Evolutionary conservation across 225 moss, liverwort and hornwort species (phyloP).

Genomic region (Climacium dendroides): DNA sequence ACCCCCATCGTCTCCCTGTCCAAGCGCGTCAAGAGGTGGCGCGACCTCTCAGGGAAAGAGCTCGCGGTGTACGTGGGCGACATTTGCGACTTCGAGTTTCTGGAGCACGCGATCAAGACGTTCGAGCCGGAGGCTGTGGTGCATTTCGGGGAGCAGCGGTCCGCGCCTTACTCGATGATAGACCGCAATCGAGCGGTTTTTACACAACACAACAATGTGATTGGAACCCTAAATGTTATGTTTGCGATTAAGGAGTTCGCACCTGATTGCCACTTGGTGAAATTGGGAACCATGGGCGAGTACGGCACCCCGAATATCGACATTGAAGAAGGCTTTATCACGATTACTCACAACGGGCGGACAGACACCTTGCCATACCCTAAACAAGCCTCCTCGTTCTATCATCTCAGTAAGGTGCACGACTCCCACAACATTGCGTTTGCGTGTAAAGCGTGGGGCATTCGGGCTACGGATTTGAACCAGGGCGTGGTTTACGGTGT

Average conservation of each 20-base stretch:
- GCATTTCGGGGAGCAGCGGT: conserved; percentile 90
- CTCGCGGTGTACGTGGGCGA: conserved; percentile 75
- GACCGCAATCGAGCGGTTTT: conserved; percentile 83
- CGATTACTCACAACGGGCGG: conserved; percentile 82
- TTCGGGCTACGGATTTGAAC: conserved; percentile 87
- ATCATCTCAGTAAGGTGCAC: conserved; percentile 96
- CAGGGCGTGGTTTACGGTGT: conserved; percentile 98
- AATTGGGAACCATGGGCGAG: conserved; percentile 96
- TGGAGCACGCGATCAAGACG: conserved; percentile 69
- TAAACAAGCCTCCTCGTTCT: conserved; percentile 80
- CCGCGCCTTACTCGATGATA: conserved; percentile 97
- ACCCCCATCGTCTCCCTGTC: conserved; percentile 79
- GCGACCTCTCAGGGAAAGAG: conserved; percentile 52
- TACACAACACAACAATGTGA: conserved; percentile 92
- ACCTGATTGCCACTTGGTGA: conserved; percentile 86
- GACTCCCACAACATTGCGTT: conserved; percentile 91
- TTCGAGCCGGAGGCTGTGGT: conserved; percentile 81
- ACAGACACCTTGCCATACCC: conserved; percentile 93
- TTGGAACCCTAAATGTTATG: conserved; percentile 83
- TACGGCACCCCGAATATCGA: conserved; percentile 98
- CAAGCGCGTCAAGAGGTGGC: conserved; percentile 87
- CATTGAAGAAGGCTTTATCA: conserved; percentile 93
- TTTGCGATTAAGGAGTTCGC: conserved; percentile 89
- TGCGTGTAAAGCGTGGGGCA: conserved; percentile 86
- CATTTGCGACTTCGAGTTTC: conserved; percentile 83